Evolutionary conservation across 2,329 filamentous ascomycete species (phyloP).

Genomic region (Ophiostoma ulmi): DNA sequence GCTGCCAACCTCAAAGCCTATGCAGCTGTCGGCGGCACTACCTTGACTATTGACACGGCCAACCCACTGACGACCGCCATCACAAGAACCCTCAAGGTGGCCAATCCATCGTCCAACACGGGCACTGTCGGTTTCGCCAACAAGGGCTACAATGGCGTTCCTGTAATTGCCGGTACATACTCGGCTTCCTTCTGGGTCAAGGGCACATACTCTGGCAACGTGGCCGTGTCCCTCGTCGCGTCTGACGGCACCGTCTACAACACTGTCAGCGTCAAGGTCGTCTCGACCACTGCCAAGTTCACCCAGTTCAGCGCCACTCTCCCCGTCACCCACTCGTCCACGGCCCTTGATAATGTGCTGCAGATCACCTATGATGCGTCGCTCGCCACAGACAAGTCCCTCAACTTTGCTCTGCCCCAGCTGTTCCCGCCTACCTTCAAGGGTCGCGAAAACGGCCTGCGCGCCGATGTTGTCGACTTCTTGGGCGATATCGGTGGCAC

Average conservation of each 20-base stretch:
- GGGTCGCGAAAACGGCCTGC: neutral
- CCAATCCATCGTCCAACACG: slow-evolving; percentile 1
- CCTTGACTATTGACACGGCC: slow-evolving; percentile 3
- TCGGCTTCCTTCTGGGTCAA: slow-evolving; percentile 1
- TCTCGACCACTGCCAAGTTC: neutral
- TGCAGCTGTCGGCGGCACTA: neutral
- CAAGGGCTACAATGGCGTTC: neutral
- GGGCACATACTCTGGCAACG: slow-evolving; percentile 11
- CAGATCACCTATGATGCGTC: neutral
- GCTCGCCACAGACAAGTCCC: neutral
- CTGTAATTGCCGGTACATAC: slow-evolving; percentile 2
- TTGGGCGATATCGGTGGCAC: neutral
- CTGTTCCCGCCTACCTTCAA: slow-evolving; percentile 1
- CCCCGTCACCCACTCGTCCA: neutral
- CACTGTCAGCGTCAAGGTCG: neutral
- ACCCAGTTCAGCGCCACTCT: neutral
- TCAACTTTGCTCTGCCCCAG: slow-evolving; percentile 4
- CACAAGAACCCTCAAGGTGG: neutral
- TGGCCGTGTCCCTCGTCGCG: neutral
- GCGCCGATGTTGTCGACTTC: neutral
- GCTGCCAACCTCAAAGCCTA: neutral
- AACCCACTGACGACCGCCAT: neutral
- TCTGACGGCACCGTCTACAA: slow-evolving; percentile 2
- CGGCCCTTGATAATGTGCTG: neutral
- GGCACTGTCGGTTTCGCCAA: slow-evolving; percentile 1